These are phyloP conservation scores for Leccinum cinnamomeum DNA, from an alignment of 1,284 basidiomycete genomes.

Conservation along the genomic window DNA sequence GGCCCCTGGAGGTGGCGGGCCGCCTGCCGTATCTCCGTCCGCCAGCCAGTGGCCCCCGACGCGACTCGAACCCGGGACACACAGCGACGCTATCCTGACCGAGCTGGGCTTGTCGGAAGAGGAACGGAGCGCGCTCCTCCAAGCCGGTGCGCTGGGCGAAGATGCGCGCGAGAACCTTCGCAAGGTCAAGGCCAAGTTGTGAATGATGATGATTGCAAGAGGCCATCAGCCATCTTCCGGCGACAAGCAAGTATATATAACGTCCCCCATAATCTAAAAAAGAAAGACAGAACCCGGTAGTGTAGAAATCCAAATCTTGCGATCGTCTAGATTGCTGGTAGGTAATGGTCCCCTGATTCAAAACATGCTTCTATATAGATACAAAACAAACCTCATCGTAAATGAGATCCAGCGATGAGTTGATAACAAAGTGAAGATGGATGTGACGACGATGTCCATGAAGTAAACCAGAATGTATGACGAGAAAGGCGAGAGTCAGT, in stretches of 20 bases:
- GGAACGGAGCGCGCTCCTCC: slow-evolving; percentile 39
- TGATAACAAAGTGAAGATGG: neutral
- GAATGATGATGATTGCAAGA: neutral
- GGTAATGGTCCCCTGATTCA: slow-evolving; percentile 1
- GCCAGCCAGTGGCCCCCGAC: neutral
- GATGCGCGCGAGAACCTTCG: slow-evolving; percentile 17
- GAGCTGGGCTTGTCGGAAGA: slow-evolving; percentile 46
- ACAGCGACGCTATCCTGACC: slow-evolving; percentile 51
- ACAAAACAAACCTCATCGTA: neutral
- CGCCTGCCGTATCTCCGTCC: slow-evolving; percentile 10
- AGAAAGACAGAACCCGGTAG: neutral
- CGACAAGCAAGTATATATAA: neutral
- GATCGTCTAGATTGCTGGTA: slow-evolving; percentile 17
- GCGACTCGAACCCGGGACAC: slow-evolving; percentile 47
- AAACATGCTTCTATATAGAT: neutral
- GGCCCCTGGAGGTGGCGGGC: no score
- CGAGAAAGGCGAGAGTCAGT: neutral
- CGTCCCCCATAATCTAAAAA: neutral
- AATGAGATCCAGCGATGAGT: neutral
- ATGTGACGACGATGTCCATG: neutral
- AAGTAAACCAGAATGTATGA: neutral
- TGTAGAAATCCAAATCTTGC: neutral
- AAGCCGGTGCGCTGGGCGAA: slow-evolving; percentile 45
- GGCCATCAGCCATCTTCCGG: neutral
- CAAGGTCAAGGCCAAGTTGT: slow-evolving; percentile 22